Evolutionary conservation across 192 early-diverging fungal genomes (phyloP).

Genomic region (Podila minutissima): DNA sequence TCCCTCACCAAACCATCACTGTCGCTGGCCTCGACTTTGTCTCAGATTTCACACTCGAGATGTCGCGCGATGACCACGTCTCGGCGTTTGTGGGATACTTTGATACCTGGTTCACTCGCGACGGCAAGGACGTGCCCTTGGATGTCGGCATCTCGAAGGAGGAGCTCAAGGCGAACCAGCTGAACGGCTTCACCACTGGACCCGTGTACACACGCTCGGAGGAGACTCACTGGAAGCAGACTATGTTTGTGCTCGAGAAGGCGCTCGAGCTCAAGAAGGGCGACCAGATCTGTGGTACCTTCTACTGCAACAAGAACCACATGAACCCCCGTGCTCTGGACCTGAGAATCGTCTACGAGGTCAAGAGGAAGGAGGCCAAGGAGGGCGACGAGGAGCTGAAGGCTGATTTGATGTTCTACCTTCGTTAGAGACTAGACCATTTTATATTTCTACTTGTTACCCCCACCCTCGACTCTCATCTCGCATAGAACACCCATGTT

Average conservation of each 20-base stretch:
- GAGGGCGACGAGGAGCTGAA: slow-evolving; percentile 16
- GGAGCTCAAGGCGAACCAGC: slow-evolving; percentile 21
- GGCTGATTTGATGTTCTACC: slow-evolving; percentile 39
- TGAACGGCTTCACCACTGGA: slow-evolving; percentile 65
- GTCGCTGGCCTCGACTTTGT: slow-evolving; percentile 89
- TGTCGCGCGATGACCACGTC: slow-evolving; percentile 85
- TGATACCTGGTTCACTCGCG: slow-evolving; percentile 94
- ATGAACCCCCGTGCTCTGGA: slow-evolving; percentile 45
- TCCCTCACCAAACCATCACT: slow-evolving; percentile 87
- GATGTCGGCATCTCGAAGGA: slow-evolving; percentile 41
- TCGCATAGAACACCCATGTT: no score
- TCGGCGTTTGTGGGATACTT: slow-evolving; percentile 97
- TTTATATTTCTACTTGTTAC: background rate
- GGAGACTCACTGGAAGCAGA: slow-evolving; percentile 99
- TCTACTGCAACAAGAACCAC: slow-evolving; percentile 38
- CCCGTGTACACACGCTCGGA: slow-evolving; percentile 81
- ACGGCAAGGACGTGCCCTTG: slow-evolving; percentile 86
- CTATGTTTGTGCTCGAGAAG: slow-evolving; percentile 93
- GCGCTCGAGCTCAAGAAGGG: slow-evolving; percentile 69
- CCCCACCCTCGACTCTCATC: background rate
- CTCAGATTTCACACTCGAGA: slow-evolving; percentile 82
- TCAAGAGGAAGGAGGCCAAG: slow-evolving; percentile 3
- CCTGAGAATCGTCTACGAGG: slow-evolving; percentile 47
- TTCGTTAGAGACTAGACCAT: slow-evolving; percentile 20
- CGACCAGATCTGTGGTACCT: slow-evolving; percentile 39